Conservation (phyloP, 2,329 filamentous ascomycete genomes). For the Sporothrix luriei region DNA sequence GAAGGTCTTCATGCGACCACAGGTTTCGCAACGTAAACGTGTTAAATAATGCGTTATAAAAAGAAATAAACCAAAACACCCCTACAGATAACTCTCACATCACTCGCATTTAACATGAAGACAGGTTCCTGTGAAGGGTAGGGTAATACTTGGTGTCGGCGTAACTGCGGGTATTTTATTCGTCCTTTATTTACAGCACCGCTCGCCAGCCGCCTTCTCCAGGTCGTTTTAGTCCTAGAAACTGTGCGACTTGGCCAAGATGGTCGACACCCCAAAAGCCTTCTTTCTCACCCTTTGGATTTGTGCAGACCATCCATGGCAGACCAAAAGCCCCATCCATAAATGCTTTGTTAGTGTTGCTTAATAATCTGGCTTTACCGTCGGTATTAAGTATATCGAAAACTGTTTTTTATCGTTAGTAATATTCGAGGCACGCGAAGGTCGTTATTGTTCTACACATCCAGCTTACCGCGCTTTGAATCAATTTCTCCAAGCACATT, state of each 20-base stretch:
- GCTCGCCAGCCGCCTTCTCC: conserved; percentile 42
- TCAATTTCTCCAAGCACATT: conserved; percentile 39
- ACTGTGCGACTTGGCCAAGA: conserved; percentile 44
- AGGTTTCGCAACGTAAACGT: no score
- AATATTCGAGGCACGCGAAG: not conserved
- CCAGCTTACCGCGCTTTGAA: conserved; percentile 37
- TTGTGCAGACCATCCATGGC: conserved; percentile 47
- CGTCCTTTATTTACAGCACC: conserved; percentile 38
- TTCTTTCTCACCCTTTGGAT: conserved; percentile 41
- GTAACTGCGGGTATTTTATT: not conserved
- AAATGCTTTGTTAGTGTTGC: conserved; percentile 46
- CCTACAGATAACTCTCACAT: no score
- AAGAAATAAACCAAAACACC: no score
- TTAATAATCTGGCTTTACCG: conserved; percentile 41
- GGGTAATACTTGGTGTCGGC: not conserved
- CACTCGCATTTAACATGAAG: no score
- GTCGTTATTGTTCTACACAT: no score
- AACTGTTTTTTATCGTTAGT: conserved; percentile 35
- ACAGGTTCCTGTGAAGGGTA: no score
- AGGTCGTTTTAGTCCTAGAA: conserved; percentile 42
- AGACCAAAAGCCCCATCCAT: conserved; percentile 45
- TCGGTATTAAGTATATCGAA: conserved; percentile 38
- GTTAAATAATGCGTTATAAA: no score
- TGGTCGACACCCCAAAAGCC: conserved; percentile 49
- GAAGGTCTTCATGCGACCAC: no score